These are phyloP conservation scores for Uncinocarpus reesii DNA, from an alignment of 2,329 filamentous ascomycete species.

Conservation along the genomic window DNA sequence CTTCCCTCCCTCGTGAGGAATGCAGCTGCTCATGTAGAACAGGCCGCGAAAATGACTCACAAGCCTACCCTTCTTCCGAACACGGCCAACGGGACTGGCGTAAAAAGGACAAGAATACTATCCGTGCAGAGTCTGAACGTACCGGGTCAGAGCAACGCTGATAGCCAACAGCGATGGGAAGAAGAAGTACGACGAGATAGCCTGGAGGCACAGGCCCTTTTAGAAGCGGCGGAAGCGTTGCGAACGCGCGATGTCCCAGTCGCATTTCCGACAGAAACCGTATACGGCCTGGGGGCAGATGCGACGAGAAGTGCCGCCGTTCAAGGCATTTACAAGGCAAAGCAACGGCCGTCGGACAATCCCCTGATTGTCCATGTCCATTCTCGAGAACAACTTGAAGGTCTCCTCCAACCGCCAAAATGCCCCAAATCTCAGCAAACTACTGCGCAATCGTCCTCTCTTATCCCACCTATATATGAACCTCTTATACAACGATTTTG, in stretches of 20 bases:
- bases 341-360: conserved; percentile 85
- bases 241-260: conserved; percentile 62
- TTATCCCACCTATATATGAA: conserved; percentile 64
- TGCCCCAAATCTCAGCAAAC: conserved; percentile 13
- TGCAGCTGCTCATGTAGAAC: neutral
- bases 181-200: conserved; percentile 30
- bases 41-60: conserved; percentile 1
- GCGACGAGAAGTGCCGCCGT: conserved; percentile 77
- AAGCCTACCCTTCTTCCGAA: neutral
- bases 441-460: conserved; percentile 24
- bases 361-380: conserved; percentile 88
- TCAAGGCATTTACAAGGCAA: conserved; percentile 82
- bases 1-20: neutral
- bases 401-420: conserved; percentile 42
- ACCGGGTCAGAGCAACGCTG: conserved; percentile 24
- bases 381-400: conserved; percentile 64
- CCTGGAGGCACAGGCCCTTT: conserved; percentile 44
- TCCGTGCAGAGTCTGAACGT: conserved; percentile 31
- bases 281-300: conserved; percentile 94
- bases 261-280: conserved; percentile 93
- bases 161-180: conserved; percentile 33
- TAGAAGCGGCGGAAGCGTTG: conserved; percentile 57
- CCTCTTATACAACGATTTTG: conserved; percentile 75
- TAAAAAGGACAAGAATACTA: conserved; percentile 26
- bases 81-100: neutral